A percentile compares a stretch with the other conserved stretches of the same genome.
phyloP scores from a whole-genome alignment of 73 alveolate genomes.

The Symbiodinium pilosum region DNA sequence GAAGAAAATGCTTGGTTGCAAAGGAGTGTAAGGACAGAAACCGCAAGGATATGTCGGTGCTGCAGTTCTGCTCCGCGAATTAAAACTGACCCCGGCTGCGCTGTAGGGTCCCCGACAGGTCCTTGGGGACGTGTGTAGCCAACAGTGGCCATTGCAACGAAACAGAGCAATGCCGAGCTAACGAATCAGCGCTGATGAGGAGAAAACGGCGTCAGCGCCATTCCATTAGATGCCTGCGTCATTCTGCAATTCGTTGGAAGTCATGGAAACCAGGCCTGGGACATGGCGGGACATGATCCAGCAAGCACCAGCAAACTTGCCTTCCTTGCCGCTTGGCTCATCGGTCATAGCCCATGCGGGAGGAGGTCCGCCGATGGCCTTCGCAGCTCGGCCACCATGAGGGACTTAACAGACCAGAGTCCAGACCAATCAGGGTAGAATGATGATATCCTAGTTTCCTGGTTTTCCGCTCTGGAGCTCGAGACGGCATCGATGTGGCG shows the following conservation, averaged over 20 bases:
- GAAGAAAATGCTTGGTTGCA: not conserved
- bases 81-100: not conserved
- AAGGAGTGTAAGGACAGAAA: too few species aligned
- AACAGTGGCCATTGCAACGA: not conserved
- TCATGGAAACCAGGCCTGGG: not conserved
- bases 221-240: not conserved
- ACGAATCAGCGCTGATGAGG: not conserved
- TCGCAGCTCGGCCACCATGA: not conserved
- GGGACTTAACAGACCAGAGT: too few species aligned
- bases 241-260: not conserved
- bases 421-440: too few species aligned
- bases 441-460: too few species aligned
- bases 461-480: too few species aligned
- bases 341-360: not conserved
- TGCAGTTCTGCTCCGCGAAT: not conserved
- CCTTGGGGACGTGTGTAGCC: not conserved
- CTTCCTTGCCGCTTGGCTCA: not conserved
- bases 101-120: not conserved
- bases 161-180: not conserved
- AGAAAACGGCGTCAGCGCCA: not conserved
- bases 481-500: too few species aligned
- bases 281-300: not conserved
- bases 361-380: conserved; percentile 17
- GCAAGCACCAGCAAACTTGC: not conserved
- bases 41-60: too few species aligned